Evolutionary conservation across 139 green algal species (phyloP).

Genomic region (Chlorella vulgaris): DNA sequence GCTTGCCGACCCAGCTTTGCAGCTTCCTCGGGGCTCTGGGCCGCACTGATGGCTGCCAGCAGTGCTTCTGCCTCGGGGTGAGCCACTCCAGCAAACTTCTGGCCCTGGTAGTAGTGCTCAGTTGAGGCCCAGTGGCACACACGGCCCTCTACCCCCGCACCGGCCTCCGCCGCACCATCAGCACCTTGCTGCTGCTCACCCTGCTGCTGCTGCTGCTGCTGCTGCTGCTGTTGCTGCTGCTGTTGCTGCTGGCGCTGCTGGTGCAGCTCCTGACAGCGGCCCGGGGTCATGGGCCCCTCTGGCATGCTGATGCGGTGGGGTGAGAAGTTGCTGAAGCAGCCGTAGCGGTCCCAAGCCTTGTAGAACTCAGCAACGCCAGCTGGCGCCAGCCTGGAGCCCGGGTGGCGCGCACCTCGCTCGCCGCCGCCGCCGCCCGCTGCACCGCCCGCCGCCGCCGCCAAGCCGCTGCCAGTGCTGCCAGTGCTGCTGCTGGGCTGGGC

Average conservation of each 20-base stretch:
- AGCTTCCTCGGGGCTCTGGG: constrained; percentile 88
- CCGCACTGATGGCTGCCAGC: constrained; percentile 71
- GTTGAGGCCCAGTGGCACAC: constrained; percentile 67
- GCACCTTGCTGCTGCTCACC: not conserved
- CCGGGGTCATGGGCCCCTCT: constrained; percentile 23
- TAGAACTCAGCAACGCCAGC: constrained; percentile 79
- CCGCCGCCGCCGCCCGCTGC: constrained; percentile 2
- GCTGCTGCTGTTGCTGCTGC: not conserved
- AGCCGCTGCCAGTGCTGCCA: not conserved
- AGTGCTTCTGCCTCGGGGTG: constrained; percentile 50
- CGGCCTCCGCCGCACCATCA: not conserved
- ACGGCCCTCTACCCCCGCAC: too few species aligned
- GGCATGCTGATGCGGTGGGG: constrained; percentile 86
- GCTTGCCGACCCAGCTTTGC: constrained; percentile 74
- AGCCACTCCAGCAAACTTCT: constrained; percentile 83
- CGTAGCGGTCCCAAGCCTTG: constrained; percentile 95
- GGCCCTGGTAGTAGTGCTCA: constrained; percentile 94
- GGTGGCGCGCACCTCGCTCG: constrained; percentile 3
- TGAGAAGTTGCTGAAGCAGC: constrained; percentile 95
- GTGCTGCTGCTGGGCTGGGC: constrained; percentile 3
- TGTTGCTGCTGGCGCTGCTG: not conserved
- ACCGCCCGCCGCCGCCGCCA: not conserved
- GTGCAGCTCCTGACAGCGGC: not conserved
- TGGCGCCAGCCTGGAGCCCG: not conserved
- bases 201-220: constrained; percentile 9